A percentile compares a stretch with the other conserved stretches of the same genome.
Evolutionary conservation across 192 early-diverging fungal genomes (phyloP).

Genomic region (Entomortierella lignicola): DNA sequence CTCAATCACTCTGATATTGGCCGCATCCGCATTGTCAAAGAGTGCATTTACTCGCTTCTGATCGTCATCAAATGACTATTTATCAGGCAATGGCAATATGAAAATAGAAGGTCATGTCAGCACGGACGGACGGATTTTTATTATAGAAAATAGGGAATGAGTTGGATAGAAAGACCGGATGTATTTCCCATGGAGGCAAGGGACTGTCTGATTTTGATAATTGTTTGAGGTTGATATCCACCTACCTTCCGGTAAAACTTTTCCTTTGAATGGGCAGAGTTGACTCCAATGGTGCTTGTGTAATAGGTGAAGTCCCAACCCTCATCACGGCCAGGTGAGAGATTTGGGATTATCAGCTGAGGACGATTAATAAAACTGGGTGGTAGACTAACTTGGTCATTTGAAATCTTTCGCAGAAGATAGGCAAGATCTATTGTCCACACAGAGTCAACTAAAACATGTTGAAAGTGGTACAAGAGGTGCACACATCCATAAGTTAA

Average conservation of each 20-base stretch:
- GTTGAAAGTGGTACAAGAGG: no score
- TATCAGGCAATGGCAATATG: background rate
- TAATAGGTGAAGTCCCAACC: constrained; percentile 91
- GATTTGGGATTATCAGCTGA: constrained; percentile 17
- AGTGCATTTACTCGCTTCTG: constrained; percentile 77
- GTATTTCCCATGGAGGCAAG: background rate
- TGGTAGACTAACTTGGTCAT: constrained; percentile 65
- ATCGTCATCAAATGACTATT: constrained; percentile 73
- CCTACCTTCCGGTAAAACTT: constrained; percentile 72
- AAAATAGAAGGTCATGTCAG: background rate
- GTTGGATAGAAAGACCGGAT: background rate
- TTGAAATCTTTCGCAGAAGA: constrained; percentile 64
- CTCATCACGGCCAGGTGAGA: constrained; percentile 38
- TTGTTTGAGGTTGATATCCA: background rate
- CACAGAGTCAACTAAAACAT: constrained; percentile 63
- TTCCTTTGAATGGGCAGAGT: constrained; percentile 74
- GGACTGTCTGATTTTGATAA: background rate
- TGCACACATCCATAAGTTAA: background rate
- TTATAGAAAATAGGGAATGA: background rate
- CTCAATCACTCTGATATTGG: constrained; percentile 78
- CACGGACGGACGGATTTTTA: background rate
- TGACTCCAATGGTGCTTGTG: constrained; percentile 86
- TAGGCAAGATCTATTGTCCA: constrained; percentile 95
- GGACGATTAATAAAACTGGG: constrained; percentile 13
- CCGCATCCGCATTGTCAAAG: constrained; percentile 79